phyloP scores from a whole-genome alignment of 1,284 basidiomycete species.

The Heterobasidion occidentale region DNA sequence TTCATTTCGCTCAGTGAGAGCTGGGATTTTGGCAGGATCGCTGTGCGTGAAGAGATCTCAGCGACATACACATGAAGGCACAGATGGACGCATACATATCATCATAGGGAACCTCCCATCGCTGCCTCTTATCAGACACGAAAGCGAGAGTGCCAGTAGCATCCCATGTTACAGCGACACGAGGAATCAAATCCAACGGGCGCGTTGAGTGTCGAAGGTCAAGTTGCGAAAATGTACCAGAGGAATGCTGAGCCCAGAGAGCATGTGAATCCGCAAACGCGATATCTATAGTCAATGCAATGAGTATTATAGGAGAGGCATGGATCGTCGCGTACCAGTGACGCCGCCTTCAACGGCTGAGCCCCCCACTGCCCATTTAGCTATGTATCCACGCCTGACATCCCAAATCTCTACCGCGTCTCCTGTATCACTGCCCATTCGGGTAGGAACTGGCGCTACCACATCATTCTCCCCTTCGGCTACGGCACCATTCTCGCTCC shows the following conservation, averaged over 20 bases:
- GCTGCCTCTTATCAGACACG: conserved; percentile 47
- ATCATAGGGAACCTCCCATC: conserved; percentile 78
- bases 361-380: conserved; percentile 72
- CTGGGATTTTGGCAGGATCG: conserved; percentile 37
- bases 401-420: conserved; percentile 85
- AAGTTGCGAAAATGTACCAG: conserved; percentile 75
- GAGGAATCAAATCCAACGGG: conserved; percentile 65
- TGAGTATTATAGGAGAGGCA: too few species aligned
- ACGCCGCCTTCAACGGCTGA: conserved; percentile 60
- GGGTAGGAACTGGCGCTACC: conserved; percentile 6
- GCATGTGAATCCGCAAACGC: conserved; percentile 66
- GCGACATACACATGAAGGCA: conserved; percentile 1
- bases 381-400: conserved; percentile 71
- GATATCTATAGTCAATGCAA: conserved; percentile 37
- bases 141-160: conserved; percentile 64
- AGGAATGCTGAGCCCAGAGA: conserved; percentile 72
- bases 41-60: conserved; percentile 22
- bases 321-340: conserved; percentile 38
- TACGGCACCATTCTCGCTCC: not conserved
- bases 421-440: conserved; percentile 27
- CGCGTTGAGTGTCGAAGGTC: conserved; percentile 58
- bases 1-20: conserved; percentile 27
- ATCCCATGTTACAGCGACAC: conserved; percentile 65
- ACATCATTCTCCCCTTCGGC: conserved; percentile 5
- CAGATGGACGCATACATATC: conserved; percentile 55